These are phyloP conservation scores for Podaxis sp. DNA, from an alignment of 768 basidiomycete species.

Conservation along the genomic window DNA sequence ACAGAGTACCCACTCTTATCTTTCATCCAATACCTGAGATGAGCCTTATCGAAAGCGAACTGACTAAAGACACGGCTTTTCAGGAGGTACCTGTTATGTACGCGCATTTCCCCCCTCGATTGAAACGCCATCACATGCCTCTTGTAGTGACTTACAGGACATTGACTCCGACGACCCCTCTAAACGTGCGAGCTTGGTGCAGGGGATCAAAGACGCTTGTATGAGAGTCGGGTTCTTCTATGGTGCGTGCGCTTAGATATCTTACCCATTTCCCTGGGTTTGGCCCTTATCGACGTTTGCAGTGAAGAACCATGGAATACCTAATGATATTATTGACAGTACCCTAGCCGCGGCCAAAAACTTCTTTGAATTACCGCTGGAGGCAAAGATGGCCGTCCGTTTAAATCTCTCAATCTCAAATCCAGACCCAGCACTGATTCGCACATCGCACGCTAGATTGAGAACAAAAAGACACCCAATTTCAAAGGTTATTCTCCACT, in stretches of 20 bases:
- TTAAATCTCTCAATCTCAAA: neutral
- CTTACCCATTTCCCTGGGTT: neutral
- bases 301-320: conserved; percentile 80
- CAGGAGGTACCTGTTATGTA: conserved; percentile 40
- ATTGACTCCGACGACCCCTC: conserved; percentile 36
- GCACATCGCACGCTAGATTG: conserved; percentile 43
- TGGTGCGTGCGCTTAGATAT: conserved; percentile 33
- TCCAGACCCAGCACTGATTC: neutral
- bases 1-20: neutral
- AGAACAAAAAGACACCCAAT: conserved; percentile 63
- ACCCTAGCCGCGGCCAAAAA: conserved; percentile 48
- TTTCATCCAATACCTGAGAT: conserved; percentile 2
- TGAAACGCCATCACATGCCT: neutral
- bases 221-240: conserved; percentile 87
- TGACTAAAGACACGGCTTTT: conserved; percentile 25
- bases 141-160: conserved; percentile 43
- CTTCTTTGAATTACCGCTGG: conserved; percentile 68
- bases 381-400: conserved; percentile 64
- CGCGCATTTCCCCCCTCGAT: conserved; percentile 9
- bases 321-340: conserved; percentile 44
- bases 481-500: conserved; percentile 80
- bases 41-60: conserved; percentile 17
- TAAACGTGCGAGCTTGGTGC: conserved; percentile 46
- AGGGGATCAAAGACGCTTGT: conserved; percentile 70
- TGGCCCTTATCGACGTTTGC: neutral